phyloP scores from a whole-genome alignment of 192 early-diverging fungal genomes.

The Chytriomyces sp. region DNA sequence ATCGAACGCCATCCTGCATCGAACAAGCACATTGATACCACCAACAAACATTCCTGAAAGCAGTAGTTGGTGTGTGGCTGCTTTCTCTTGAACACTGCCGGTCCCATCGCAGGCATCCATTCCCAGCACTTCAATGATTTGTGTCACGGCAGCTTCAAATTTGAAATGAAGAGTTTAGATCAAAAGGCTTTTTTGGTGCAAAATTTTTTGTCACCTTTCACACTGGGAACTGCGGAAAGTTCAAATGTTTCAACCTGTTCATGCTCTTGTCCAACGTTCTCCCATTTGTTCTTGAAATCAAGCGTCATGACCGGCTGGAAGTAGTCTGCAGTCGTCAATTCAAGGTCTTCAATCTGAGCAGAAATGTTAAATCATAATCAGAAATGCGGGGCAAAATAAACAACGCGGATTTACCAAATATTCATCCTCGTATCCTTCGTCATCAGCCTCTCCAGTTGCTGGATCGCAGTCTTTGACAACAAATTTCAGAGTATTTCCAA shows the following conservation, averaged over 20 bases:
- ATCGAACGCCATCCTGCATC: constrained; percentile 88
- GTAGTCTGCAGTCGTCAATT: constrained; percentile 85
- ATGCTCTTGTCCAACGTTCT: constrained; percentile 68
- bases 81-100: constrained; percentile 62
- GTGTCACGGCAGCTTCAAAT: constrained; percentile 63
- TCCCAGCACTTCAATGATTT: constrained; percentile 79
- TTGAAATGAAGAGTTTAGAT: not conserved
- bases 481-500: constrained; percentile 87
- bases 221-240: constrained; percentile 75
- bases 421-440: constrained; percentile 93
- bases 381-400: not conserved
- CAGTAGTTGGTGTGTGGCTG: constrained; percentile 83
- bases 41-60: constrained; percentile 89
- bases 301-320: constrained; percentile 84
- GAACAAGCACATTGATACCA: constrained; percentile 70
- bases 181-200: not conserved
- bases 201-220: constrained; percentile 63
- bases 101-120: constrained; percentile 85
- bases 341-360: constrained; percentile 79
- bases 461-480: constrained; percentile 96
- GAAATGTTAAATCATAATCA: constrained; percentile 5
- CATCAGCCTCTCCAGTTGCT: constrained; percentile 84
- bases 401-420: constrained; percentile 62
- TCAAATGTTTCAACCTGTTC: constrained; percentile 89
- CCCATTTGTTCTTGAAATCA: constrained; percentile 82